Base-by-base conservation (phyloP, 352 stramenopile genomes). In the Phytophthora sp. region DNA sequence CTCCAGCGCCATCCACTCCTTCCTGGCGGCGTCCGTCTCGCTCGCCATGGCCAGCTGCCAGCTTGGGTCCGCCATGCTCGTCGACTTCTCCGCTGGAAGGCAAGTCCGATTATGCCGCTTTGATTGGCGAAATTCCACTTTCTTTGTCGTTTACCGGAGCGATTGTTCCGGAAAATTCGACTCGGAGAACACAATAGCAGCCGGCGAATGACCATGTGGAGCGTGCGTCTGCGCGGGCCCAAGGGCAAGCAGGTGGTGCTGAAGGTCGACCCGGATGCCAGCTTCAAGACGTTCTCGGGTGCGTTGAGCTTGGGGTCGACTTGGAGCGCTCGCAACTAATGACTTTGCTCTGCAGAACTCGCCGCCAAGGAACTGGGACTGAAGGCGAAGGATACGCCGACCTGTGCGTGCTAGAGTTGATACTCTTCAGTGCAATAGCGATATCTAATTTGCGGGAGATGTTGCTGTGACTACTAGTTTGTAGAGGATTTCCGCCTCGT, bases 1-100 rank as follows among this genome's bases (percentile, higher is more conserved):
- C 66, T 89, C 67, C 12, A 93, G 57, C 15, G 78, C 77, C 65
- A 88, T 74, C 66, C 82, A 88, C 51, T 93, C 84, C 55, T 84
- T 81, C 56, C 69, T 66, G 15, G 55, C 62, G 21, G 60, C 57
- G 53, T 87, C 62, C 43, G 72, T 62, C 43, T 70, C 56, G 61
- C 54, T 58, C 39, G 62, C 73, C 28, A 78, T 45, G 23, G 60
- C 35, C 9, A 65, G 27, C 57, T 71, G 68, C 72, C 72, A 80
- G 35, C 34, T 72, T 37, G 10, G 1, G 6, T 66, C 39, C 5
- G 42, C 23, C 64, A 74, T 77, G 4, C 38, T 37, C 18, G 27
- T 17, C n/a, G n/a, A n/a, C n/a, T n/a, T n/a, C n/a, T n/a, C n/a
- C 20, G 8, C 30, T 5, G 31, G 15, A 38, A 24, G n/a, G 44